Percentiles rank a stretch among this genome's conserved stretches.
Conservation (phyloP, 2,329 filamentous ascomycete genomes). For the Leptographium lundbergii region DNA sequence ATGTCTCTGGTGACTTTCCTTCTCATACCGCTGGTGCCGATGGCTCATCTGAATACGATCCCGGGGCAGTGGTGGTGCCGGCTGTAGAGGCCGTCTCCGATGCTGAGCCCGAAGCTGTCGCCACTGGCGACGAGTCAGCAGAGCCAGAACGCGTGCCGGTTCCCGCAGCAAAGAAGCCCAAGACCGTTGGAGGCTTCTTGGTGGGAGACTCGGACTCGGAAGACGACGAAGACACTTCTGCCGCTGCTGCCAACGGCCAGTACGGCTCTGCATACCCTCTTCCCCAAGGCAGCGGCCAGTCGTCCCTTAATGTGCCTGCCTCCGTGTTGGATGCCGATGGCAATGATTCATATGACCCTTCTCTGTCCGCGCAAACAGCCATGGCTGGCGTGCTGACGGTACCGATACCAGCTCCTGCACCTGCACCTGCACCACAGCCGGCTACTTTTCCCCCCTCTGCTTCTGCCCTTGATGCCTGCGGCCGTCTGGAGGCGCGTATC, state of each 20-base stretch:
- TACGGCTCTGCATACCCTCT: constrained; percentile 6
- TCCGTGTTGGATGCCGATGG: constrained; percentile 15
- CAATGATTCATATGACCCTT: constrained; percentile 20
- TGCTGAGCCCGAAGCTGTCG: background rate
- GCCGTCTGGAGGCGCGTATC: constrained; percentile 79
- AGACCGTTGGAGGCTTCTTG: constrained; percentile 47
- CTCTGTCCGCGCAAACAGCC: constrained; percentile 3
- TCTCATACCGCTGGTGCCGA: constrained; percentile 32
- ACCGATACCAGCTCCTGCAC: constrained; percentile 8
- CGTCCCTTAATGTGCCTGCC: background rate
- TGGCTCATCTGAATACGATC: constrained; percentile 45
- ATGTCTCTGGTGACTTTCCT: constrained; percentile 36
- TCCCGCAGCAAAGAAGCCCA: constrained; percentile 38
- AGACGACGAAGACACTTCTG: constrained; percentile 24
- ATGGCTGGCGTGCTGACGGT: background rate
- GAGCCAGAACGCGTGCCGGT: constrained; percentile 14
- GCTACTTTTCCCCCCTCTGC: constrained; percentile 14
- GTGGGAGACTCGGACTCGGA: constrained; percentile 49
- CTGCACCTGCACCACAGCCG: constrained; percentile 3
- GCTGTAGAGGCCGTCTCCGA: background rate
- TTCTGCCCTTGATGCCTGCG: constrained; percentile 51
- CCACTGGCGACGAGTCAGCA: background rate
- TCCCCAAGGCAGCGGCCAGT: background rate
- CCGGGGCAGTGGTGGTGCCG: constrained; percentile 18
- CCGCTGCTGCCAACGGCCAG: background rate